Conservation (phyloP, 1,284 basidiomycete genomes). For the Apiotrichum brassicae region DNA sequence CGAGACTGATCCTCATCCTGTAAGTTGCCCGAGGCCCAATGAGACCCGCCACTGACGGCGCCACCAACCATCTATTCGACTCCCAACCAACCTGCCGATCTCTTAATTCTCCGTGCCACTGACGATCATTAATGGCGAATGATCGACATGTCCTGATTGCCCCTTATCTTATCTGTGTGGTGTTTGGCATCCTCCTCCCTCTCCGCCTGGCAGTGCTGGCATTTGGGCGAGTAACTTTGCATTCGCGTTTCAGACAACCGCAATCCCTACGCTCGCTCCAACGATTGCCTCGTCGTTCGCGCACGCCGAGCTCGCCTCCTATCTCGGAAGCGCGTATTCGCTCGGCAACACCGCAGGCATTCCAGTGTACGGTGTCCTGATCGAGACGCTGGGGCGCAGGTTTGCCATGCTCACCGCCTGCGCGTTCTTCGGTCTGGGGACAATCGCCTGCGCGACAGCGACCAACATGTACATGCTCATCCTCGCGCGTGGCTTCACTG, state of each 20-base stretch:
- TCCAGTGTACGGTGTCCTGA: constrained; percentile 46
- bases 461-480: constrained; percentile 39
- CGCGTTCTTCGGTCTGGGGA: constrained; percentile 37
- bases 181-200: too few relatives aligned
- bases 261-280: constrained; percentile 44
- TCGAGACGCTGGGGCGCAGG: constrained; percentile 41
- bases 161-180: too few relatives aligned
- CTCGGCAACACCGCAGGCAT: constrained; percentile 43
- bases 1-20: constrained; percentile 9
- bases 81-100: too few relatives aligned
- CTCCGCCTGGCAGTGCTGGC: constrained; percentile 22
- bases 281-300: constrained; percentile 27
- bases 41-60: neutral
- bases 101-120: too few relatives aligned
- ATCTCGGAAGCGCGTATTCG: constrained; percentile 42
- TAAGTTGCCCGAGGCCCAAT: neutral
- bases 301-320: constrained; percentile 43
- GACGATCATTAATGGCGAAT: too few relatives aligned
- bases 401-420: constrained; percentile 41
- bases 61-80: too few relatives aligned
- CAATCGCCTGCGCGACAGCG: constrained; percentile 35
- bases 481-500: constrained; percentile 36
- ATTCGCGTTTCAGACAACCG: constrained; percentile 43
- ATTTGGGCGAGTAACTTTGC: constrained; percentile 41
- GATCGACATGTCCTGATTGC: too few relatives aligned